Conservation (phyloP, 2,329 filamentous ascomycete species). For the Raffaelea ambrosiae region DNA sequence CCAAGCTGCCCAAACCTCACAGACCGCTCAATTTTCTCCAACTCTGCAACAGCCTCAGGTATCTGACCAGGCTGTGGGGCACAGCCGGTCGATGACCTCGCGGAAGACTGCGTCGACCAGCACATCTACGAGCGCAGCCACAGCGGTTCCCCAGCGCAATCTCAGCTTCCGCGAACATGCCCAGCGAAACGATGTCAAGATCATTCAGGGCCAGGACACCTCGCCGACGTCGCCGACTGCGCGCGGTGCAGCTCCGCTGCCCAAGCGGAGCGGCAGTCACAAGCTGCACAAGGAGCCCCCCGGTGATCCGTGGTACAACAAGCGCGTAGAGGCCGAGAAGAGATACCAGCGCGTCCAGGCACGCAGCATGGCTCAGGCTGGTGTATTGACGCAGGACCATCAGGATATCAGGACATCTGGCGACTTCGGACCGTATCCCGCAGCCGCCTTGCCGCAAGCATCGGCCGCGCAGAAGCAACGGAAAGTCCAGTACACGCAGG, state of each 20-base stretch:
- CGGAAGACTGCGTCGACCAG: conserved; percentile 19
- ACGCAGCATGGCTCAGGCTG: not conserved
- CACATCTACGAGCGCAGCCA: conserved; percentile 12
- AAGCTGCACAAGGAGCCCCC: conserved; percentile 51
- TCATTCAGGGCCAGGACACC: conserved; percentile 18
- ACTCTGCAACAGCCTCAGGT: too few relatives aligned
- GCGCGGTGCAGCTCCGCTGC: conserved; percentile 1
- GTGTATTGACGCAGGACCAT: not conserved
- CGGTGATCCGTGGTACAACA: conserved; percentile 37
- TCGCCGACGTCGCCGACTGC: not conserved
- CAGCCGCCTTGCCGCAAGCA: not conserved
- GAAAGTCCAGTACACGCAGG: too few relatives aligned
- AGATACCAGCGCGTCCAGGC: conserved; percentile 19
- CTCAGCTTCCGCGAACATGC: conserved; percentile 54
- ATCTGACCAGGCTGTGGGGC: conserved; percentile 16
- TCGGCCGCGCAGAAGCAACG: too few relatives aligned
- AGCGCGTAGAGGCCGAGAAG: conserved; percentile 33
- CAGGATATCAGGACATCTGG: not conserved
- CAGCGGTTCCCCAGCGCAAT: conserved; percentile 40
- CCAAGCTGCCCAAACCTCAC: conserved; percentile 6
- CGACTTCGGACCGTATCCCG: not conserved
- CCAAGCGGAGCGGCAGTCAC: conserved; percentile 34
- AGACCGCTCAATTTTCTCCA: too few relatives aligned
- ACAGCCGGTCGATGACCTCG: conserved; percentile 15
- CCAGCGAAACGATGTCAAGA: conserved; percentile 31